Conservation (phyloP, 1,284 basidiomycete species). For the Marasmius sp. region DNA sequence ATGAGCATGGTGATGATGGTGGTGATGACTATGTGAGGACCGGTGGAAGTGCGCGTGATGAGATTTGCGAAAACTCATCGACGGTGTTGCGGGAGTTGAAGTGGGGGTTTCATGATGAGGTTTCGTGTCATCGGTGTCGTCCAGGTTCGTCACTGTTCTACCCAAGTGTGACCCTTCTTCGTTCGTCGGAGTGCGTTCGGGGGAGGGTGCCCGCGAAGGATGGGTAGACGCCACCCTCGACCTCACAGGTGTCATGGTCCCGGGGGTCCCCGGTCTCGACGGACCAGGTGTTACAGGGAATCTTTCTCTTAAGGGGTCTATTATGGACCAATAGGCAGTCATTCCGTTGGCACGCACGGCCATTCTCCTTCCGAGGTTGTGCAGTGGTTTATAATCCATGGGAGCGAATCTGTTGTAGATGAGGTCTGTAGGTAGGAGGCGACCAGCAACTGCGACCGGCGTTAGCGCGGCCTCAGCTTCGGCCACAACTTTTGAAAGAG, state of each 20-base stretch:
- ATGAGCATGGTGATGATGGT: slow-evolving; percentile 25
- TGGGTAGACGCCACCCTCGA: slow-evolving; percentile 15
- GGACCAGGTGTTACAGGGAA: slow-evolving; percentile 55
- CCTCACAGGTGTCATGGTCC: slow-evolving; percentile 25
- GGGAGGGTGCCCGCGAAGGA: slow-evolving; percentile 17
- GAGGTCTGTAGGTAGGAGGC: slow-evolving; percentile 64
- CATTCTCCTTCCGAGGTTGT: slow-evolving; percentile 49
- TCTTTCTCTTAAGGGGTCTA: slow-evolving; percentile 58
- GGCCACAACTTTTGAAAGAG: slow-evolving; percentile 37
- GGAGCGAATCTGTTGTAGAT: slow-evolving; percentile 66
- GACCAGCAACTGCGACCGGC: slow-evolving; percentile 51
- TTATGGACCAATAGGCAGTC: slow-evolving; percentile 60
- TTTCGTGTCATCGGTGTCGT: neutral
- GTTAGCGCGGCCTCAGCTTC: slow-evolving; percentile 57
- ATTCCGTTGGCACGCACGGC: slow-evolving; percentile 65
- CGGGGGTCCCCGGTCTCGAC: slow-evolving; percentile 41
- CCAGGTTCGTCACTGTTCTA: neutral
- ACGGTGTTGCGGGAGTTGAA: slow-evolving; percentile 20
- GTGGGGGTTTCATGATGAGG: neutral
- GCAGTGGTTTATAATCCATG: slow-evolving; percentile 55
- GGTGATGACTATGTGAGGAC: slow-evolving; percentile 19
- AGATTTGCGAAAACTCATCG: slow-evolving; percentile 20
- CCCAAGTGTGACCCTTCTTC: neutral
- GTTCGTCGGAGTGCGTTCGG: slow-evolving; percentile 15
- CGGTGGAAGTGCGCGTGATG: slow-evolving; percentile 16